Conservation (phyloP, 1,139 yeast species). For the Taphrina pruni region DNA sequence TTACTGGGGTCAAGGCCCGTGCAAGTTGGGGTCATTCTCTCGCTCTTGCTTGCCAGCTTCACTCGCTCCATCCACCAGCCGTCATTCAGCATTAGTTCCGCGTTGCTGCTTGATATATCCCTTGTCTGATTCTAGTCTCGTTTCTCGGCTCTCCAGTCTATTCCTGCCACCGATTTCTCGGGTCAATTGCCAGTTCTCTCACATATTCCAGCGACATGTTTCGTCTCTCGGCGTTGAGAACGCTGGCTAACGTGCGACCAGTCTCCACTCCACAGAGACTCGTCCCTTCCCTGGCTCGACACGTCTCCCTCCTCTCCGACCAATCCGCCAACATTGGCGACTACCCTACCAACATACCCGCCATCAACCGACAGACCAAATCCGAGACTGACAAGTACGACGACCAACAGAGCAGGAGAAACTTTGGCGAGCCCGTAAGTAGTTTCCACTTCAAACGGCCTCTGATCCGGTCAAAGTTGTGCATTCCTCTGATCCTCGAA, state of each 20-base stretch:
- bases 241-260: not conserved
- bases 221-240: not conserved
- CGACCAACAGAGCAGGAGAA: slow-evolving; percentile 82
- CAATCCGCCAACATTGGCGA: slow-evolving; percentile 40
- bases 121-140: too few species aligned
- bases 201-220: not conserved
- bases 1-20: too few species aligned
- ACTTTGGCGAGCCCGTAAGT: slow-evolving; percentile 65
- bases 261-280: not conserved
- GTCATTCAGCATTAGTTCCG: too few species aligned
- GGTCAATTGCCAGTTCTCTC: not conserved
- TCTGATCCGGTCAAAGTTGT: too few species aligned
- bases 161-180: not conserved
- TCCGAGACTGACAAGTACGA: slow-evolving; percentile 60
- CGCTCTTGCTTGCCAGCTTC: not conserved
- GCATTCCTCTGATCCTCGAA: not conserved
- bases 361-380: slow-evolving; percentile 28
- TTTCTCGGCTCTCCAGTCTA: too few species aligned
- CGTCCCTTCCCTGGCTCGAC: slow-evolving; percentile 3
- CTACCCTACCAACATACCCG: slow-evolving; percentile 35
- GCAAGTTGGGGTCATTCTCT: not conserved
- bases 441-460: too few species aligned
- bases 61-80: too few species aligned
- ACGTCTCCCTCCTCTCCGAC: slow-evolving; percentile 25
- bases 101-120: too few species aligned